Evolutionary conservation across 495 filamentous ascomycete species (phyloP).

Genomic region (Parachaetomium inaequale): DNA sequence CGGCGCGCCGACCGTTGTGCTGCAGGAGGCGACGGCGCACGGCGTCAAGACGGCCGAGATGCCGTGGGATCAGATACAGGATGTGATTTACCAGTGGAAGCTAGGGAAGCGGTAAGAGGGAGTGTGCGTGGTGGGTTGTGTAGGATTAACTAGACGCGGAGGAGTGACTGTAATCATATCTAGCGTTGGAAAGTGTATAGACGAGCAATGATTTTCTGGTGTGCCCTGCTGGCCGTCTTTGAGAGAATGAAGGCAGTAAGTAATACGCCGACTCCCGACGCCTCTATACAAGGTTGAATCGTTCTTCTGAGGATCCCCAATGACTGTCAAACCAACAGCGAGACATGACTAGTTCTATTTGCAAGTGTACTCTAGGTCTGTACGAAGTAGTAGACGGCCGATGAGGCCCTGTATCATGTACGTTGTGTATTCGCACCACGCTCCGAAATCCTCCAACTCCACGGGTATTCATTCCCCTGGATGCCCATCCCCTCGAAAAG

Average conservation of each 20-base stretch:
- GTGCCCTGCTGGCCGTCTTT: too few species aligned
- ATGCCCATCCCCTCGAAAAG: background rate
- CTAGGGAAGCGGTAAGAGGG: slow-evolving; percentile 53
- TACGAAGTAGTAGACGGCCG: background rate
- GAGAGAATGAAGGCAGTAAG: too few species aligned
- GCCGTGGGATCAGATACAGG: slow-evolving; percentile 86
- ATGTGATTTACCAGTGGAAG: slow-evolving; percentile 77
- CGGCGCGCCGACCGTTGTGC: slow-evolving; percentile 88
- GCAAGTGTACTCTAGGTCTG: background rate
- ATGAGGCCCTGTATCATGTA: slow-evolving; percentile 1
- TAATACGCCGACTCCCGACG: too few species aligned
- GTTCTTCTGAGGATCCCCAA: too few species aligned
- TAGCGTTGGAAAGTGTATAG: slow-evolving; percentile 1
- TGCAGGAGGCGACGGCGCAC: slow-evolving; percentile 72
- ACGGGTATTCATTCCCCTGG: background rate
- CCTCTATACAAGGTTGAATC: background rate
- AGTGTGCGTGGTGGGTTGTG: background rate
- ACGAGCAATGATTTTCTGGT: background rate
- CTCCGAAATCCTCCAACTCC: background rate
- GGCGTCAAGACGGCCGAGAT: slow-evolving; percentile 51
- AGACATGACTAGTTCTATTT: background rate
- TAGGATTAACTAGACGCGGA: background rate
- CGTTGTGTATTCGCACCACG: background rate
- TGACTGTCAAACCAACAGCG: background rate
- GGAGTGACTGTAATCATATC: background rate